Evolutionary conservation across 148 eudicot species (phyloP).

Genomic region (Nepenthes mirabilis): DNA sequence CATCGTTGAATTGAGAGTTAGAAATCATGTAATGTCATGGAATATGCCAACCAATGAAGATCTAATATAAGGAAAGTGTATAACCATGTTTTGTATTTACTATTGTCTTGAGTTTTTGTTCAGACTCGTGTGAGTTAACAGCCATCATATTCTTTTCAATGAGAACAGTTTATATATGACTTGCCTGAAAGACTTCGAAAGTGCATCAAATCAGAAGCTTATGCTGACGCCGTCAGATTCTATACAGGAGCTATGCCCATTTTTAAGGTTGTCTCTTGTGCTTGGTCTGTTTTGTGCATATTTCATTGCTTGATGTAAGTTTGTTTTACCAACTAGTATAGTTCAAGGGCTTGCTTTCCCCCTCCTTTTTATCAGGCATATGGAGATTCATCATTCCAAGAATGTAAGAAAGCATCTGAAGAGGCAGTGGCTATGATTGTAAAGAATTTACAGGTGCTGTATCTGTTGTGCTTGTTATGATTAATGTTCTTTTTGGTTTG

Average conservation of each 20-base stretch:
- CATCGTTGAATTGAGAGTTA: too few relatives aligned
- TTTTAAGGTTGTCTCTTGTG: conserved; percentile 54
- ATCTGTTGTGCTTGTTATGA: not conserved
- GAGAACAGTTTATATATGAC: conserved; percentile 95
- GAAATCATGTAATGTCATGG: too few relatives aligned
- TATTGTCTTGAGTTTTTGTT: conserved; percentile 4
- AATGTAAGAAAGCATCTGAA: conserved; percentile 91
- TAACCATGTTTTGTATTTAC: not conserved
- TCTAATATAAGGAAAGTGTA: too few relatives aligned
- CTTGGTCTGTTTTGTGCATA: conserved; percentile 1
- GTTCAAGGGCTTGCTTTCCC: not conserved
- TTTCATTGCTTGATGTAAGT: not conserved
- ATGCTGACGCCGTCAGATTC: conserved; percentile 92
- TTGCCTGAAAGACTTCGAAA: conserved; percentile 87
- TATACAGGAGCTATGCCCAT: conserved; percentile 99
- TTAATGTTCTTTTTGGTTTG: too few relatives aligned
- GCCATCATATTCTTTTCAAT: conserved; percentile 31
- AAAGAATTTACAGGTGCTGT: conserved; percentile 70
- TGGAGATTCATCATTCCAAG: conserved; percentile 89
- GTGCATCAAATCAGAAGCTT: conserved; percentile 94
- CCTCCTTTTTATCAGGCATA: conserved; percentile 42
- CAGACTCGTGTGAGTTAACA: conserved; percentile 20
- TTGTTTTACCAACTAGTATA: not conserved
- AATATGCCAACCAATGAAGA: too few relatives aligned
- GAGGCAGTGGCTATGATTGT: conserved; percentile 60